Conservation (phyloP, 495 filamentous ascomycete genomes). For the Endocarpon pusillum region DNA sequence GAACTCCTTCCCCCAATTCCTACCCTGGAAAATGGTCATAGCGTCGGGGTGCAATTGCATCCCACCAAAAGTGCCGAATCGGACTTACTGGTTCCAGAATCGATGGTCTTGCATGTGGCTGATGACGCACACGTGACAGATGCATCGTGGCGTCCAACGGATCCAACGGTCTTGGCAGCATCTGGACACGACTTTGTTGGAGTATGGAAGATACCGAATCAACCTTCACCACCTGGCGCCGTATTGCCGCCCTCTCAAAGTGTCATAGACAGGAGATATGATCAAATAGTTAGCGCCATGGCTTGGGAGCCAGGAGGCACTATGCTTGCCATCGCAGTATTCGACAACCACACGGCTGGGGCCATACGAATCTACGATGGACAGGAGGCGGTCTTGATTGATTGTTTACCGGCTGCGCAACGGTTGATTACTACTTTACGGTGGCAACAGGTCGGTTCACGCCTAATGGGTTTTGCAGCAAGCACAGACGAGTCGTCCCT, state of each 20-base stretch:
- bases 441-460: slow-evolving; percentile 23
- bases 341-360: slow-evolving; percentile 40
- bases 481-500: slow-evolving; percentile 25
- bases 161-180: slow-evolving; percentile 57
- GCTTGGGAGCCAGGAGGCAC: slow-evolving; percentile 55
- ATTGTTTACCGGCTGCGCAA: slow-evolving; percentile 30
- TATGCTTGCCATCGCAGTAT: slow-evolving; percentile 52
- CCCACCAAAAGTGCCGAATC: slow-evolving; percentile 43
- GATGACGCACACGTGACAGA: slow-evolving; percentile 49
- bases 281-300: slow-evolving; percentile 37
- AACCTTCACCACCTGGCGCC: slow-evolving; percentile 1
- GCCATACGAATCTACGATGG: slow-evolving; percentile 51
- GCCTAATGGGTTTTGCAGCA: slow-evolving; percentile 27
- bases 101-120: slow-evolving; percentile 42
- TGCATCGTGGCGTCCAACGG: slow-evolving; percentile 59
- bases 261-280: slow-evolving; percentile 19
- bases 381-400: slow-evolving; percentile 37
- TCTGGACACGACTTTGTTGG: slow-evolving; percentile 66
- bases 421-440: slow-evolving; percentile 26
- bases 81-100: slow-evolving; percentile 45
- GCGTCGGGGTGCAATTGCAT: slow-evolving; percentile 48
- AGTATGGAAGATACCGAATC: slow-evolving; percentile 49
- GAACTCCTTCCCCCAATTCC: slow-evolving; percentile 40
- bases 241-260: slow-evolving; percentile 23
- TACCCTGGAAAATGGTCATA: slow-evolving; percentile 44